phyloP scores from a whole-genome alignment of 2,329 filamentous ascomycete genomes.

The Periconia sp. region DNA sequence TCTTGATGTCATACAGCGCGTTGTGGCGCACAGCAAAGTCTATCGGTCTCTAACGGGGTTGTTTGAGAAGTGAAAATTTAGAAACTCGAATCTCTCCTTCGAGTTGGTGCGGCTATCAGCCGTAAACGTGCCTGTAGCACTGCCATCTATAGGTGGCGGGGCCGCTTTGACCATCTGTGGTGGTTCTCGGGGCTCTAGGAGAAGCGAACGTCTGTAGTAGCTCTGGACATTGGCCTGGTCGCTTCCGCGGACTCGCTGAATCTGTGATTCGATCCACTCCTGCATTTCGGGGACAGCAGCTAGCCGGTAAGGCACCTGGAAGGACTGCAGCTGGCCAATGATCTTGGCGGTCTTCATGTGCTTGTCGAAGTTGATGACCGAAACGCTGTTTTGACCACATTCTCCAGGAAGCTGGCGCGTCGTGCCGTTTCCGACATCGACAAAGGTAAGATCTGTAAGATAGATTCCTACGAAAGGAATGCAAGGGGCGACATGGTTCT shows the following conservation, averaged over 20 bases:
- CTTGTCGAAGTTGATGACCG: conserved; percentile 98
- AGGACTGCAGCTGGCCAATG: conserved; percentile 92
- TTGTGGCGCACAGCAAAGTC: conserved; percentile 21
- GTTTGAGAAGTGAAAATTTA: conserved; percentile 44
- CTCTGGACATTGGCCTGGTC: conserved; percentile 68
- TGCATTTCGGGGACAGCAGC: conserved; percentile 86
- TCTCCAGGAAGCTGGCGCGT: conserved; percentile 74
- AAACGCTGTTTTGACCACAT: conserved; percentile 67
- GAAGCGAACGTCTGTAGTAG: conserved; percentile 82
- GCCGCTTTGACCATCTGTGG: conserved; percentile 32
- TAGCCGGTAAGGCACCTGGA: conserved; percentile 91
- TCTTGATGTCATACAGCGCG: too few relatives aligned
- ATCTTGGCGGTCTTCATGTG: conserved; percentile 93
- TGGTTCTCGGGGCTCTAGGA: conserved; percentile 77
- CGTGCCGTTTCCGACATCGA: conserved; percentile 90
- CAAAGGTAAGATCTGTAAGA: conserved; percentile 92
- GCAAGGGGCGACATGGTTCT: conserved; percentile 88
- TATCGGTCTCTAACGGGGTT: conserved; percentile 39
- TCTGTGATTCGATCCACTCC: conserved; percentile 86
- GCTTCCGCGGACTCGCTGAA: conserved; percentile 73
- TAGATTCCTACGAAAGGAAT: conserved; percentile 96
- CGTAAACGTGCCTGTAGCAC: conserved; percentile 28
- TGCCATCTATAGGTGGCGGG: conserved; percentile 33
- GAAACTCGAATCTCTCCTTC: conserved; percentile 46
- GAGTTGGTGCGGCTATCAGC: conserved; percentile 37